Base-by-base conservation (phyloP, 2,329 filamentous ascomycete species). In the Trichoderma semiorbis region DNA sequence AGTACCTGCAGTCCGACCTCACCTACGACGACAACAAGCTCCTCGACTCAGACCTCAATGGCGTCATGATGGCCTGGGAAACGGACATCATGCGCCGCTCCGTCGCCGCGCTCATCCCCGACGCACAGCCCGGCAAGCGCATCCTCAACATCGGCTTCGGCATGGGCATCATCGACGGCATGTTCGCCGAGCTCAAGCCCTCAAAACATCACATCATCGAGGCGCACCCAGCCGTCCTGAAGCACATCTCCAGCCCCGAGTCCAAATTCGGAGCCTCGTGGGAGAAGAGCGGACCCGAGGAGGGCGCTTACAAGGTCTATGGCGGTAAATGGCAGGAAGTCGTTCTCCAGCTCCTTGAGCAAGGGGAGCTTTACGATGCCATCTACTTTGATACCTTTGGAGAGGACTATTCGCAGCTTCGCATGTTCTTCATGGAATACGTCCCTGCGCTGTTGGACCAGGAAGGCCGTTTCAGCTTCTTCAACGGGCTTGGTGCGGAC, bases 301-400 rank as follows among this genome's bases (percentile, higher is more conserved):
- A 89, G 30, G 92, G 91, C 11, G 93, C 92, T 76, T 91, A 89
- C 81, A 89, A 91, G 76, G 88, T 97, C 28, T 89, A 93, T 78
- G 78, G 75, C 24, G 81, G 94, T 3, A 86, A 86, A 75, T 97
- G 94, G 94, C 94, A 97, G 81, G 92, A 96, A 72, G 83, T 96
- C 0, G 84, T 95, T 18, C 92, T 91, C 0, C 83, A 84, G 65
- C 84, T 97, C 8, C 83, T 95, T 1, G 88, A 89, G 72, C 83
- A 89, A 53, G 92, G 92, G 11, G 87, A 92, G 77, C 83, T 90
- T 14, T 95, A 95, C 78, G 93, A 97, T 78, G 93, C 92, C 32
- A 93, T 99, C 75, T 99, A 98, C 84, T 98, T 98, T 78, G 96
- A 99, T 79, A 99, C 96, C 0, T 98, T 98, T 80, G 96, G 94